These are phyloP conservation scores for Glaciozyma martinii DNA, from an alignment of 768 basidiomycete genomes.

Conservation along the genomic window DNA sequence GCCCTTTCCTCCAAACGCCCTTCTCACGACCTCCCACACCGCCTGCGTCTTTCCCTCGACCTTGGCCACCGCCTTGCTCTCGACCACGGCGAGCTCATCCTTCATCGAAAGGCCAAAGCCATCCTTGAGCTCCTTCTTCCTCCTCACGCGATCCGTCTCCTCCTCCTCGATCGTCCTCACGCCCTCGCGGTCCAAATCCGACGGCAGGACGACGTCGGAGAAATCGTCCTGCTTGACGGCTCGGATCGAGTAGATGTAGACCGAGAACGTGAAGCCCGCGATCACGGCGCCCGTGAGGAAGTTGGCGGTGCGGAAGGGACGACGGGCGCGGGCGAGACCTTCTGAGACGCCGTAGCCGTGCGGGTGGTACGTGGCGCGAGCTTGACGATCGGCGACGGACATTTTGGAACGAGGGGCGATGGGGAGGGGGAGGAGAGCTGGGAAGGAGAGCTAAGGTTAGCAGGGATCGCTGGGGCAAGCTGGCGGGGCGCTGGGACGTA, in stretches of 20 bases:
- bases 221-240: constrained; percentile 93
- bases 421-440: background rate
- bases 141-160: background rate
- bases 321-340: constrained; percentile 76
- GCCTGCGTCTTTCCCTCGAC: too few relatives aligned
- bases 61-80: background rate
- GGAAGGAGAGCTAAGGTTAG: background rate
- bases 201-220: constrained; percentile 65
- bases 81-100: background rate
- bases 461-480: background rate
- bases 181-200: constrained; percentile 37
- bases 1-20: constrained; percentile 47
- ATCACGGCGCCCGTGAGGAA: constrained; percentile 65
- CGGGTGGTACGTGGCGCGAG: constrained; percentile 27
- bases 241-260: constrained; percentile 86
- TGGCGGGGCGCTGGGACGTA: background rate
- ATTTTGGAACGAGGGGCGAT: background rate
- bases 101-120: background rate
- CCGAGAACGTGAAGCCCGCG: constrained; percentile 62
- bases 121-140: background rate
- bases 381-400: background rate
- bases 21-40: constrained; percentile 43
- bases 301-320: constrained; percentile 71
- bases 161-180: constrained; percentile 41
- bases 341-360: constrained; percentile 64